Percentiles rank a stretch among this genome's conserved stretches.
Conservation (phyloP, 805 yeast genomes). For the Wickerhamiella shivajii region DNA sequence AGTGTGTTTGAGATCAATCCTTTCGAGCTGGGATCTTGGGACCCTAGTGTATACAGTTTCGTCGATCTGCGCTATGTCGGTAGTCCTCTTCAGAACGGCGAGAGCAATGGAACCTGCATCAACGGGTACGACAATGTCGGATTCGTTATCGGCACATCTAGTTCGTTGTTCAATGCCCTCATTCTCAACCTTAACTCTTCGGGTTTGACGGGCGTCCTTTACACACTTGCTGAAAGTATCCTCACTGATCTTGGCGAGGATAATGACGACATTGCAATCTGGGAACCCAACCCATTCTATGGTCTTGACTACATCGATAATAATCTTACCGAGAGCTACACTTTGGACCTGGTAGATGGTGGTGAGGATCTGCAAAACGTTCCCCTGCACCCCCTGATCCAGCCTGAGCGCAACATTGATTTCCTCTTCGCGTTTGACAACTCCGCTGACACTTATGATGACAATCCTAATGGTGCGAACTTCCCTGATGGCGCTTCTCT, state of each 20-base stretch:
- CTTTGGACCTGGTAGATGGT: constrained; percentile 49
- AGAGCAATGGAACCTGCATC: constrained; percentile 36
- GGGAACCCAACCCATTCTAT: constrained; percentile 58
- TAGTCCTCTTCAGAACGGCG: constrained; percentile 48
- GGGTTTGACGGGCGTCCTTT: constrained; percentile 31
- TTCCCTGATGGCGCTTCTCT: constrained; percentile 59
- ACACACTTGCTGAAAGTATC: constrained; percentile 21
- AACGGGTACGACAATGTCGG: constrained; percentile 72
- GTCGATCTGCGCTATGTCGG: constrained; percentile 58
- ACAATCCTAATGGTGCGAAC: constrained; percentile 49
- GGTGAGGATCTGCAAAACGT: constrained; percentile 57
- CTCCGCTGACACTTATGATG: constrained; percentile 42
- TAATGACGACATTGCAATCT: constrained; percentile 45
- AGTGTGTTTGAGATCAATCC: constrained; percentile 43
- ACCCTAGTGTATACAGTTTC: constrained; percentile 53
- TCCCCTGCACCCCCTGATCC: constrained; percentile 50
- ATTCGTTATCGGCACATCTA: constrained; percentile 68
- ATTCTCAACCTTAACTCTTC: constrained; percentile 43
- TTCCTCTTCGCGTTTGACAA: constrained; percentile 56
- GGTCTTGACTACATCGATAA: constrained; percentile 28
- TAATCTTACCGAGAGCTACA: constrained; percentile 28
- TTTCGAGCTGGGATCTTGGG: constrained; percentile 78
- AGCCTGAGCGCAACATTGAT: constrained; percentile 45
- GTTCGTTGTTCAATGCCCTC: constrained; percentile 61
- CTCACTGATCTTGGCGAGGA: constrained; percentile 26